phyloP scores from a whole-genome alignment of 208 protist genomes.

The Acanthamoeba royreba region DNA sequence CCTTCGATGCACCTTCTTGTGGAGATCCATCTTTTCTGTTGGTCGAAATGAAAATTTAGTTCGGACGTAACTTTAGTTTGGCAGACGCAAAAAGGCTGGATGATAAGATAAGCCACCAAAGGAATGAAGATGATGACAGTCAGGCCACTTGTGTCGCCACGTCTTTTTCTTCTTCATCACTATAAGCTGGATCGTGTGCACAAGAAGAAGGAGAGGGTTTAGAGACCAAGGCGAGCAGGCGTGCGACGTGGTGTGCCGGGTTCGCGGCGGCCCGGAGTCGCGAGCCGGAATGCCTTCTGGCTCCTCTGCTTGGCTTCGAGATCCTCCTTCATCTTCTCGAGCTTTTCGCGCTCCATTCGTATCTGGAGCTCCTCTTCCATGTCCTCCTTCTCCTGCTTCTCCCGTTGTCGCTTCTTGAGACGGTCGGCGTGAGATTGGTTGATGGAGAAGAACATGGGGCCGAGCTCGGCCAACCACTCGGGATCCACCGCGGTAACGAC shows the following conservation, averaged over 20 bases:
- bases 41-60: neutral
- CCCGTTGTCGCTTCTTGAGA: slow-evolving; percentile 4
- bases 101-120: no score
- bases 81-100: no score
- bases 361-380: slow-evolving; percentile 35
- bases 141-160: no score
- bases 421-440: neutral
- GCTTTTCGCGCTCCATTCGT: neutral
- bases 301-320: neutral
- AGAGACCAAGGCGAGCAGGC: slow-evolving; percentile 20
- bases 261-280: neutral
- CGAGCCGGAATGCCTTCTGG: slow-evolving; percentile 14
- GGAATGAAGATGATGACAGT: no score
- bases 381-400: slow-evolving; percentile 31
- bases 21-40: neutral
- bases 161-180: no score
- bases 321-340: slow-evolving; percentile 47
- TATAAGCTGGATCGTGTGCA: no score
- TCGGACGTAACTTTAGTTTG: neutral
- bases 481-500: slow-evolving; percentile 95
- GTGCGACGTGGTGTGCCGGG: slow-evolving; percentile 14
- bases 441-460: slow-evolving; percentile 85
- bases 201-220: neutral
- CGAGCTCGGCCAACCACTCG: slow-evolving; percentile 94
- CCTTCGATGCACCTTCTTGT: neutral